phyloP scores from a whole-genome alignment of 2,329 filamentous ascomycete species.

The Neonectria ditissima region DNA sequence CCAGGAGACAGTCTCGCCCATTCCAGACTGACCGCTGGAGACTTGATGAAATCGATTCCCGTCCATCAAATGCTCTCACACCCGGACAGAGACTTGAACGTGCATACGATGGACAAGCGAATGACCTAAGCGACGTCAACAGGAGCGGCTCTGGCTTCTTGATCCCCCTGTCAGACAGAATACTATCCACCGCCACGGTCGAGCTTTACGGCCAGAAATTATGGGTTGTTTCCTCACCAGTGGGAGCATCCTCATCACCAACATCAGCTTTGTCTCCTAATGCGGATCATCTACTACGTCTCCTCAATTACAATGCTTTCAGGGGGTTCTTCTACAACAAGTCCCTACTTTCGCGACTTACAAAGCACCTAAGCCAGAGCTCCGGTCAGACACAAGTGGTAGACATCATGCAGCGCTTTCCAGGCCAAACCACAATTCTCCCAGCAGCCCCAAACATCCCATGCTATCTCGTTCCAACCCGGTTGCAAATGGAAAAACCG shows the following conservation, averaged over 20 bases:
- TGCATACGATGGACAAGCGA: too few relatives aligned
- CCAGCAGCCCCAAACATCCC: not conserved
- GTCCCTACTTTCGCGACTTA: constrained; percentile 6
- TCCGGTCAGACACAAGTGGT: not conserved
- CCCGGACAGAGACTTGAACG: accelerated
- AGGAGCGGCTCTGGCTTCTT: not conserved
- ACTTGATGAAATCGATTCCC: constrained; percentile 5
- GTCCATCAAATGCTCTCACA: too few relatives aligned
- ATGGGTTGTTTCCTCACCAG: not conserved
- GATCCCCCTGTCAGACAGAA: not conserved
- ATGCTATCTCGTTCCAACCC: constrained; percentile 50
- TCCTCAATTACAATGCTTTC: constrained; percentile 23
- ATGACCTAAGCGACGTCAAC: not conserved
- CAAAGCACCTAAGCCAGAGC: constrained; percentile 1
- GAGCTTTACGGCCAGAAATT: constrained; percentile 1
- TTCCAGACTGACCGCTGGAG: constrained; percentile 30
- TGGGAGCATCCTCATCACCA: not conserved
- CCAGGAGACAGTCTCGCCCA: not conserved
- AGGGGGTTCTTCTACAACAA: constrained; percentile 27
- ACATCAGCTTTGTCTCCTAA: not conserved
- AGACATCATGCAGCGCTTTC: constrained; percentile 10
- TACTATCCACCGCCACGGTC: not conserved
- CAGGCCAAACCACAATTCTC: constrained; percentile 2
- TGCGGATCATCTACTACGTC: constrained; percentile 18
- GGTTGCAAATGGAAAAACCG: constrained; percentile 52